Evolutionary conservation across 441 rosid genomes (phyloP), one percentile per base, ranked within the genome.

Genomic region (Gossypium lobatum): DNA sequence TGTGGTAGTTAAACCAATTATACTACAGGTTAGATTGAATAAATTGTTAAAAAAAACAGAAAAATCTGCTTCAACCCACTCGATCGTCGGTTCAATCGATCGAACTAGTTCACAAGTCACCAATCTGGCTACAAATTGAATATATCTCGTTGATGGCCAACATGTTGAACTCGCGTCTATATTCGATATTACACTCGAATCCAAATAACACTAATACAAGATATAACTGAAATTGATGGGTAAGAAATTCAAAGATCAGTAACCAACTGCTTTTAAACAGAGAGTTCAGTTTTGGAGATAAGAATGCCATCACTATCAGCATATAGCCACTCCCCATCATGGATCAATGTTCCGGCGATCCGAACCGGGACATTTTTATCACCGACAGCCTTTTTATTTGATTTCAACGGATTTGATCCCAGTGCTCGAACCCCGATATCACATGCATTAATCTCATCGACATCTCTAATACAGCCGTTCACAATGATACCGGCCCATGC

Each of bases 391-490:
- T 84, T 91, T 80, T 91, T 92, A 77, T 67, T 79, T 11, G 93
- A 83, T 81, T 92, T 94, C 78, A 85, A 53, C 0, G 97, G 96
- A 79, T 87, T 75, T 3, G 93, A 86, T 2, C 84, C 92, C 83
- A 92, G 73, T 0, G 97, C 96, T 74, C 95, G 83, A n/a, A 91
- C 88, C 14, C 97, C 97, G 14, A 92, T 86, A 78, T 79, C 87
- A 11, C 95, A 86, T 2, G 75, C 88, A 64, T 92, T 86, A 31
- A 94, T 88, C 88, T 92, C 97, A 62, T 91, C 95, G 0, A 86
- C 93, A 64, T 92, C 97, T 61, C 97, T 86, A 16, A 94, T 81
- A 74, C 95, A 92, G 3, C 92, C 97, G 64, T 91, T 89, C 74
- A 88, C 89, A 0, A 94, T 61, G 28, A 94, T 80, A 0, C 98